Percentiles rank a stretch among this genome's conserved stretches.
Evolutionary conservation across 1,284 basidiomycete species (phyloP).

Genomic region (Apiotrichum brassicae): DNA sequence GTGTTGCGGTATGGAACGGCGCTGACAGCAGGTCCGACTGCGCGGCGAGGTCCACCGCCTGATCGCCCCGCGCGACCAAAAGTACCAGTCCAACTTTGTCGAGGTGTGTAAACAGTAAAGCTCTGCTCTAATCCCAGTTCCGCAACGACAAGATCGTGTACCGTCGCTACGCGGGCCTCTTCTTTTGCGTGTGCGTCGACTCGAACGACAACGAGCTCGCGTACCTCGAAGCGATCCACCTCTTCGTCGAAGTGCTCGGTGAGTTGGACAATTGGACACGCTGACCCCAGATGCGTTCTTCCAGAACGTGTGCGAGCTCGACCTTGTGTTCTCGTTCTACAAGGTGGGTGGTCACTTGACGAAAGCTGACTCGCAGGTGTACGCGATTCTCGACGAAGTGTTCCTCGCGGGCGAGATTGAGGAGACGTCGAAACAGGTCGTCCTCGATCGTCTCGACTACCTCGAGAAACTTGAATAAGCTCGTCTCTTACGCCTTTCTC

Average conservation of each 20-base stretch:
- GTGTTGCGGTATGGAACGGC: constrained; percentile 13
- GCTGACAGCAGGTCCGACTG: constrained; percentile 63
- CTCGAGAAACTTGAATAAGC: constrained; percentile 67
- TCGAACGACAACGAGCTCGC: constrained; percentile 97
- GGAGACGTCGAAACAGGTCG: constrained; percentile 94
- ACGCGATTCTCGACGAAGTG: constrained; percentile 95
- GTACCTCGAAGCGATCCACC: constrained; percentile 93
- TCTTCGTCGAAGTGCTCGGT: constrained; percentile 98
- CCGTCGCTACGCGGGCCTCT: constrained; percentile 90
- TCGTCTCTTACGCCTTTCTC: background rate
- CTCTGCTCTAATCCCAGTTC: constrained; percentile 61
- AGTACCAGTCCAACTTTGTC: constrained; percentile 98
- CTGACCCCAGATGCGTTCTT: constrained; percentile 79
- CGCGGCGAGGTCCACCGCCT: constrained; percentile 92
- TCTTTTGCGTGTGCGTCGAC: constrained; percentile 96
- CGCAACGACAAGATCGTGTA: constrained; percentile 93
- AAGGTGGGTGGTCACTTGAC: constrained; percentile 55
- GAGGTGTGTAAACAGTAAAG: constrained; percentile 76
- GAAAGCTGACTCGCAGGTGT: constrained; percentile 56
- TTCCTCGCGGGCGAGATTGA: constrained; percentile 98
- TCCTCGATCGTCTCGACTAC: constrained; percentile 79
- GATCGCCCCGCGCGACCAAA: constrained; percentile 95
- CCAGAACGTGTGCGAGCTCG: constrained; percentile 93
- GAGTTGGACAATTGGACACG: constrained; percentile 29
- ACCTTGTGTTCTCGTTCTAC: constrained; percentile 98